phyloP scores from a whole-genome alignment of 148 eudicot genomes.

The Camellia lanceoleosa region DNA sequence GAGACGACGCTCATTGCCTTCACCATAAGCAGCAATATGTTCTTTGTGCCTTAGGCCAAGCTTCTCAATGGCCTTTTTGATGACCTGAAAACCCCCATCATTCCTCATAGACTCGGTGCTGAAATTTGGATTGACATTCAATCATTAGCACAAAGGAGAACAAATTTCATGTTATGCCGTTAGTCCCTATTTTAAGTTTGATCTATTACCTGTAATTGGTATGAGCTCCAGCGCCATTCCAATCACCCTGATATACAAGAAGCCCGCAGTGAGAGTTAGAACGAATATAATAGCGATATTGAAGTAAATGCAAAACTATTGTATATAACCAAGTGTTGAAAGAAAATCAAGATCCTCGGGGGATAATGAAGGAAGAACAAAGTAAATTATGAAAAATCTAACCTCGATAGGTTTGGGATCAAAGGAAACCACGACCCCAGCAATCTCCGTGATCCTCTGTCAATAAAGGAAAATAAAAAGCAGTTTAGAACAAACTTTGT shows the following conservation, averaged over 20 bases:
- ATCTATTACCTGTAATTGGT: constrained; percentile 42
- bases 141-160: not conserved
- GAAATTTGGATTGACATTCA: not conserved
- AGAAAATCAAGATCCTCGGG: not conserved
- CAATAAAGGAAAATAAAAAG: not conserved
- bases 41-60: constrained; percentile 48
- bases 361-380: not conserved
- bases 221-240: constrained; percentile 64
- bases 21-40: constrained; percentile 54
- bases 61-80: constrained; percentile 55
- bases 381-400: not conserved
- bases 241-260: constrained; percentile 40
- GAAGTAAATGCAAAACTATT: not conserved
- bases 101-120: constrained; percentile 53
- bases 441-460: constrained; percentile 60
- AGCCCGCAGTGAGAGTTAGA: not conserved
- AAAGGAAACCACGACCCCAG: constrained; percentile 48
- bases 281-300: not conserved
- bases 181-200: not conserved
- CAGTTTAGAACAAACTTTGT: not conserved
- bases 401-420: constrained; percentile 60
- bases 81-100: constrained; percentile 45
- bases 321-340: not conserved
- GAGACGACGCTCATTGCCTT: constrained; percentile 61
- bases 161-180: not conserved